Base-by-base conservation (phyloP, 2,329 filamentous ascomycete species). In the Westerdykella aurantiaca region DNA sequence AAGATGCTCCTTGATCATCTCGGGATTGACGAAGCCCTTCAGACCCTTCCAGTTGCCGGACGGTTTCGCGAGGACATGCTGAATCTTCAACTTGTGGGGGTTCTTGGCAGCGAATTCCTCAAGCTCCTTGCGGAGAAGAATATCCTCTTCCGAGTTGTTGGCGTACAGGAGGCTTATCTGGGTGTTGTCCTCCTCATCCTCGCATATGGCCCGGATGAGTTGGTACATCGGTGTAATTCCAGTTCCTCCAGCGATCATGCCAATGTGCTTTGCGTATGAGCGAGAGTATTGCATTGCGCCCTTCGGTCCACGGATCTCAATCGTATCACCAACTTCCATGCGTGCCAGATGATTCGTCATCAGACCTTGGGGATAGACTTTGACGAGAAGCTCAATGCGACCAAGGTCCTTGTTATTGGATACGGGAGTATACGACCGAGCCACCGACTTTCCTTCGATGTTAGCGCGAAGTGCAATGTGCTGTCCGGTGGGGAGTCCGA, bases 1-100 rank as follows among this genome's bases (percentile, higher is more conserved):
- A 46, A 93, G 89, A 43, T 97, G 79, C 69, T 77, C 80, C 71
- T 87, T 88, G 66, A 98, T 91, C 86, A 97, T 96, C 52, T 97
- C 91, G 34, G 83, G 78, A 21, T 91, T 97, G 48, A 97, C 91
- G 66, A 95, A 98, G 56, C 93, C 93, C 49, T 94, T 86, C 54
- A 88, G 91, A 48, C 93, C 93, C 34, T 79, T 83, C 93, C 93
- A 98, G 60, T 80, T 83, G 74, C 87, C 85, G 0, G 73, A 63
- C 0, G 77, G 68, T 0, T 66, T 56, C 51, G 77, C 74, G 0
- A 83, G 62, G 40, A 82, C 64, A 53, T 82, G 82, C 53, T 72
- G 70, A 2, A 83, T 56, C 49, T 71, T 73, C 45, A 84, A 70
- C 29, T 52, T 50, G 48, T 80, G 80, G 0, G 77, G 76, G 41